phyloP scores from a whole-genome alignment of 345 rosid genomes.

The Arabis alpina region DNA sequence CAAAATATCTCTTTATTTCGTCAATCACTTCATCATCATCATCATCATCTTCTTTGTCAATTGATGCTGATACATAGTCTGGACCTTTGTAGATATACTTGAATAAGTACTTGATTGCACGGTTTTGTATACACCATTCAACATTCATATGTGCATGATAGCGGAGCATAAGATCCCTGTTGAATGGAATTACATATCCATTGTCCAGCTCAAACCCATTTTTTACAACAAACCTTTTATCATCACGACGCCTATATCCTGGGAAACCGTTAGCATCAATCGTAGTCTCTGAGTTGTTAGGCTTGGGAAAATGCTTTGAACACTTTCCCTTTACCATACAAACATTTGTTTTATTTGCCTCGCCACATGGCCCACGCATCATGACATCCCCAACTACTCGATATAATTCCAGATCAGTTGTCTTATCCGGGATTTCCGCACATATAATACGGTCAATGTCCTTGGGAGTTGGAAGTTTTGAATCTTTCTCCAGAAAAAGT shows the following conservation, averaged over 20 bases:
- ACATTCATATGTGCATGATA: no score
- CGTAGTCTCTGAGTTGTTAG: background rate
- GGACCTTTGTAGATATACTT: background rate
- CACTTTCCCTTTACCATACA: background rate
- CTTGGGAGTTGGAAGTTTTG: background rate
- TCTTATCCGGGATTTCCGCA: no score
- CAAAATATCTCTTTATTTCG: no score
- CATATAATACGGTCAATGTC: no score
- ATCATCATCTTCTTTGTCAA: no score
- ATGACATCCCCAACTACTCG: no score
- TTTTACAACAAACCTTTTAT: background rate
- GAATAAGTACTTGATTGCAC: background rate
- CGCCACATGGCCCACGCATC: background rate
- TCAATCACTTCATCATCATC: no score
- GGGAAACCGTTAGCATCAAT: background rate
- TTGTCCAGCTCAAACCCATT: no score
- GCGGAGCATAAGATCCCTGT: no score
- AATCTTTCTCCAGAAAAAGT: background rate
- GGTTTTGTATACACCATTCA: background rate
- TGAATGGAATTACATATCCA: no score
- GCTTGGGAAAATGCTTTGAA: background rate
- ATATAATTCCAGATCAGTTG: no score
- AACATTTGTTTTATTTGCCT: background rate
- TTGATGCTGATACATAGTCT: no score
- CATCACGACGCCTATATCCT: background rate